Base-by-base conservation (phyloP, 805 yeast species). In the Komagataella pastoris region DNA sequence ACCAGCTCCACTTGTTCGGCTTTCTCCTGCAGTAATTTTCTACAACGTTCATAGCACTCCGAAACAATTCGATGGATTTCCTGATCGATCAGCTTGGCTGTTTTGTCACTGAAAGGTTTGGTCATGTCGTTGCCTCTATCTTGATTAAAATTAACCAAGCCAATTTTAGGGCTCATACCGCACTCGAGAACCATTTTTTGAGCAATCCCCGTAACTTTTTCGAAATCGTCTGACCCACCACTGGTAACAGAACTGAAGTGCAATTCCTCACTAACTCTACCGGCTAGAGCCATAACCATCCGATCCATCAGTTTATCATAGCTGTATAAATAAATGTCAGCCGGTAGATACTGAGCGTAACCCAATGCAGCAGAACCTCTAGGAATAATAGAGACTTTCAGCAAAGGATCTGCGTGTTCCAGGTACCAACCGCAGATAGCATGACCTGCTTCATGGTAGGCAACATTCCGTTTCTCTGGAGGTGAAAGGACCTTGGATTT, bases 381-480 rank as follows among this genome's bases (percentile, higher is more conserved):
- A 46, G 99, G 99, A 55, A 93, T 88, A 60, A 95, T 93, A 14
- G 97, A 88, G 17, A 93, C 99, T 72, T 93, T 93, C 54, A 93
- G 74, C 53, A 95, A 72, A 6, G 99, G 99, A 64, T 91, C 97
- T 2, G 98, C 96, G 66, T 77, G 77, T 65, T 86, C 79, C 61
- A 93, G 75, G 62, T 73, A 89, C 99, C 99, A 93, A 10, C 99
- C 99, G 67, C 98, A 90, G 54, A 93, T 80, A 8, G 99, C 99
- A 68, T 95, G 99, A 3, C 99, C 99, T 3, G 99, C 99, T 67
- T 93, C 99, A 65, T 95, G 99, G 61, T 85, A 93, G 0, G 99
- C 99, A 53, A 95, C 97, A 24, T 88, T 81, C 55, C 74, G 80
- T 69, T 89, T 88, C 64, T 95, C 98, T 54, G 85, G 90, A 1